Evolutionary conservation across 306 rosid genomes (phyloP).

Genomic region (Oemleria cerasiformis): DNA sequence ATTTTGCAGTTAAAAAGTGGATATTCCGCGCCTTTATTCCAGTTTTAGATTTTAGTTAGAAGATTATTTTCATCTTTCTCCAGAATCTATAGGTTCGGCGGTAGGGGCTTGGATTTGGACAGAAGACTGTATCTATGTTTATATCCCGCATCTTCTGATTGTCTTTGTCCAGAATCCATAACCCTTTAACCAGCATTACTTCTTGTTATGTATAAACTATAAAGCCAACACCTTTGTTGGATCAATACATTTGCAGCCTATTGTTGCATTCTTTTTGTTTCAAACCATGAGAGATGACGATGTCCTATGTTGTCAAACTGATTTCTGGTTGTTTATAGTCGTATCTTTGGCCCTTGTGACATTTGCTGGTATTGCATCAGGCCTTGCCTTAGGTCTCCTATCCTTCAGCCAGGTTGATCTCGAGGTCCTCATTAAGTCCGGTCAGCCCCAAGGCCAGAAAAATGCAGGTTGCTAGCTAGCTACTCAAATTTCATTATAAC

Average conservation of each 20-base stretch:
- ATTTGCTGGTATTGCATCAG: constrained; percentile 65
- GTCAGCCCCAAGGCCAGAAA: constrained; percentile 52
- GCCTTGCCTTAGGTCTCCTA: constrained; percentile 71
- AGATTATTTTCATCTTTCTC: not conserved
- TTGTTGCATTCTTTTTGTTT: not conserved
- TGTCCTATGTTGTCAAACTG: constrained; percentile 39
- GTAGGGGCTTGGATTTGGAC: constrained; percentile 12
- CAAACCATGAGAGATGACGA: constrained; percentile 17
- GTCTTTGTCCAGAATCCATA: not conserved
- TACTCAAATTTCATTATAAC: not conserved
- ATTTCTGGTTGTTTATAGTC: constrained; percentile 51
- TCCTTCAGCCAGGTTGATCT: constrained; percentile 71
- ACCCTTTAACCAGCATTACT: not conserved
- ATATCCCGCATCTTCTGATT: not conserved
- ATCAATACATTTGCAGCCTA: not conserved
- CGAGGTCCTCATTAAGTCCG: constrained; percentile 65
- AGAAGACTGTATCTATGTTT: not conserved
- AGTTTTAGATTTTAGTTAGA: not conserved
- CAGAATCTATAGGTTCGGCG: constrained; percentile 7
- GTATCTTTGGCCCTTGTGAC: constrained; percentile 40
- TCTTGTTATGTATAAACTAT: not conserved
- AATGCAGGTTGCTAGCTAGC: constrained; percentile 51
- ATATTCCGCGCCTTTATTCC: not conserved
- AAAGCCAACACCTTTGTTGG: not conserved
- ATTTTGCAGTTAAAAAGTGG: not conserved